Percentiles rank a stretch among this genome's conserved stretches.
phyloP scores from a whole-genome alignment of 306 rosid species.

The Ziziphus jujuba region DNA sequence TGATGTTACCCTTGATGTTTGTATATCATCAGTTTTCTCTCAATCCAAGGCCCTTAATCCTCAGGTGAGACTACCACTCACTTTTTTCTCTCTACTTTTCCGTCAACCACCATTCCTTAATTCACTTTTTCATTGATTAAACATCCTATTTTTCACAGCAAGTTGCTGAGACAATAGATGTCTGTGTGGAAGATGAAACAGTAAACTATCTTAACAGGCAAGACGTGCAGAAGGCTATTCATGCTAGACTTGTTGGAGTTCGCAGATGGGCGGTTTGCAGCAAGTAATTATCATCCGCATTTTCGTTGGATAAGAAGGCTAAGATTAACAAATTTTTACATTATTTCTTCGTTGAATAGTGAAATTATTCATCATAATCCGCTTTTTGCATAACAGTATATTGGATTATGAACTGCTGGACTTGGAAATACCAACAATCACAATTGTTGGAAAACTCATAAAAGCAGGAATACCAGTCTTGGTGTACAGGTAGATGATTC shows the following conservation, averaged over 20 bases:
- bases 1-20: constrained; percentile 64
- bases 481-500: constrained; percentile 69
- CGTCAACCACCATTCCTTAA: background rate
- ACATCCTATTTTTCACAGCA: constrained; percentile 46
- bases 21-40: constrained; percentile 51
- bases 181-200: constrained; percentile 90
- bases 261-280: constrained; percentile 86
- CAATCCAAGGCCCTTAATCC: constrained; percentile 50
- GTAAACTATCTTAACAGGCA: constrained; percentile 73
- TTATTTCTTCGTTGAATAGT: background rate
- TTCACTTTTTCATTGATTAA: background rate
- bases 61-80: constrained; percentile 29
- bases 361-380: background rate
- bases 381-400: constrained; percentile 41
- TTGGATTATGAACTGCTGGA: constrained; percentile 70
- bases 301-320: background rate
- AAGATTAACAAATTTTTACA: too few species aligned
- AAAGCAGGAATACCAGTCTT: constrained; percentile 77
- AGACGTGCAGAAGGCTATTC: constrained; percentile 81
- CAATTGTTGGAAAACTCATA: constrained; percentile 58
- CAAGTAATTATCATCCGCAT: constrained; percentile 50
- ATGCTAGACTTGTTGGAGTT: constrained; percentile 76
- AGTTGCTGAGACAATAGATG: constrained; percentile 68
- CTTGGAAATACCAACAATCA: constrained; percentile 82
- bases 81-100: background rate